Evolutionary conservation across 768 basidiomycete genomes (phyloP).

Genomic region (Suillus cothurnatus): DNA sequence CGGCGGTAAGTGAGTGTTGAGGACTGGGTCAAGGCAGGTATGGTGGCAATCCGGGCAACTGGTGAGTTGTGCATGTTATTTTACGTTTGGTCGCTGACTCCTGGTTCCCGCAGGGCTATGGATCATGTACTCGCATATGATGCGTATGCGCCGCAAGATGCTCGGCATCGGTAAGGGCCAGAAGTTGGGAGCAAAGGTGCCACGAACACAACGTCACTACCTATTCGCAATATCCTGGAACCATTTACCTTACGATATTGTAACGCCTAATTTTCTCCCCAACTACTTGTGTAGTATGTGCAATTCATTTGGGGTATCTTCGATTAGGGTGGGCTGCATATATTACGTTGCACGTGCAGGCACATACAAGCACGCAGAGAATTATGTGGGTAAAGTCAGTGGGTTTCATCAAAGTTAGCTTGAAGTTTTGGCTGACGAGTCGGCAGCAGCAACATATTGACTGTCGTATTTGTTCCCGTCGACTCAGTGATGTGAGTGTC

Average conservation of each 20-base stretch:
- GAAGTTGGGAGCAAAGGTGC: slow-evolving; percentile 33
- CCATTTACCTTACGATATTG: not conserved
- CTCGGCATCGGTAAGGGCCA: slow-evolving; percentile 40
- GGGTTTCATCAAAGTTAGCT: not conserved
- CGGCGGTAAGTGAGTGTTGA: slow-evolving; percentile 41
- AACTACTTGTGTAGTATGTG: not conserved
- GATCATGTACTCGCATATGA: slow-evolving; percentile 62
- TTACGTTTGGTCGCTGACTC: not conserved
- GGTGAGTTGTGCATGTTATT: slow-evolving; percentile 47
- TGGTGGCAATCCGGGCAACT: slow-evolving; percentile 89
- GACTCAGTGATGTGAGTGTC: not conserved
- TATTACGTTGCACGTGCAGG: not conserved
- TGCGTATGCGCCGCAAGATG: slow-evolving; percentile 55
- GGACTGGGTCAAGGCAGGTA: slow-evolving; percentile 56
- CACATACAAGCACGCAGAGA: not conserved
- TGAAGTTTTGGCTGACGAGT: not conserved
- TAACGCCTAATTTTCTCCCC: not conserved
- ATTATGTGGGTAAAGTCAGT: not conserved
- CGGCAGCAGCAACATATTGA: not conserved
- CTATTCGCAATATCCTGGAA: not conserved
- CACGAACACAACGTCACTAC: not conserved
- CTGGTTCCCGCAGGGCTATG: slow-evolving; percentile 42
- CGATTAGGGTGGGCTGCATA: not conserved
- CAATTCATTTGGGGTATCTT: not conserved
- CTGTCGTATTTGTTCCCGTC: not conserved